Evolutionary conservation across 2,329 filamentous ascomycete species (phyloP), one percentile per base, ranked within the genome.

Genomic region (Aulographum hederae): DNA sequence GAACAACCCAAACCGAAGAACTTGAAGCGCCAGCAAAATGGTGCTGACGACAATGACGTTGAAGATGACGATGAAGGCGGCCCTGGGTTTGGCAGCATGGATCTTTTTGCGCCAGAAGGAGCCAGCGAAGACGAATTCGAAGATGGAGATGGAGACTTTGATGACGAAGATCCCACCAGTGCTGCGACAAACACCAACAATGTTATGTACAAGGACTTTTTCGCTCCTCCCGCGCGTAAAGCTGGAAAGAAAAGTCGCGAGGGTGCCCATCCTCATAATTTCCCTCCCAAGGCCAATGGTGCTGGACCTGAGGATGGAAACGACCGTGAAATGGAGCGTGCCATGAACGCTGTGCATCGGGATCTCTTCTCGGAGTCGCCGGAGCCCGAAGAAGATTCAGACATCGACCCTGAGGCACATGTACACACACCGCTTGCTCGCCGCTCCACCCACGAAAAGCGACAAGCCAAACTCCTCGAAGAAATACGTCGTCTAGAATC

Each of bases 401-500:
- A 56, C 13, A 42, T 68, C 2, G 77, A 78, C 20, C 70, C 71
- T 2, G 69, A 69, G 26, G 72, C 85, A 41, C n/a, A n/a, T n/a
- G n/a, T n/a, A n/a, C n/a, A n/a, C n/a, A n/a, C n/a, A n/a, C 70
- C 73, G 11, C 75, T 68, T 46, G 77, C 74, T n/a, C 67, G 78
- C 31, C 68, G 70, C 28, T 94, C 86, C 11, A 73, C 78, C 4
- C 82, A 95, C 52, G 82, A 95, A 57, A 74, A 81, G 32, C 69
- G 78, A 37, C 82, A 86, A 52, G 81, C 81, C 33, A 84, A 82
- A 44, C 65, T 95, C 28, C 72, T 73, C 4, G 78, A 91, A 46
- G 82, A 95, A 51, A 98, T 98, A 41, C 79, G 85, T 39, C 75
- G 78, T 37, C 70, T 98, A 13, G 89, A 98, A 61, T 73, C 80